These are phyloP conservation scores for Kregervanrija fluxuum DNA, from an alignment of 805 yeast species.

Conservation along the genomic window DNA sequence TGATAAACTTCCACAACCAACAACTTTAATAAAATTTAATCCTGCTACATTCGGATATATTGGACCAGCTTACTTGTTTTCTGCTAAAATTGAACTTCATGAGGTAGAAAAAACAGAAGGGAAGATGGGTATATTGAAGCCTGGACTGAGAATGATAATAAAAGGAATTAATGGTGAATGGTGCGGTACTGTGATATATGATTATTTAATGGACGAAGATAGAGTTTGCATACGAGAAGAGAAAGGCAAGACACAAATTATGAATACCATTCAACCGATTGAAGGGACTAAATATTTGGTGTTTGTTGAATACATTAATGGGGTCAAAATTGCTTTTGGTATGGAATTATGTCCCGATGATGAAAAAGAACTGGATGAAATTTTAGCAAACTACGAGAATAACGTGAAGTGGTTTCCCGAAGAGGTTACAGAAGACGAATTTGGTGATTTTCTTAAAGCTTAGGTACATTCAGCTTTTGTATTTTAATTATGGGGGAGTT, in stretches of 20 bases:
- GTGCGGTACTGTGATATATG: constrained; percentile 8
- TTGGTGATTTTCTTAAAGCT: no score
- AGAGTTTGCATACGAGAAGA: constrained; percentile 9
- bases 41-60: constrained; percentile 1
- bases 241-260: constrained; percentile 6
- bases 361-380: constrained; percentile 6
- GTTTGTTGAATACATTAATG: constrained; percentile 9
- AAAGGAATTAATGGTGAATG: constrained; percentile 11
- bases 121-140: not conserved
- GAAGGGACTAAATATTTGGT: constrained; percentile 17
- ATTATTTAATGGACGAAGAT: constrained; percentile 1
- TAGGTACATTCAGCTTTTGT: no score
- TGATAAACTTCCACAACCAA: no score
- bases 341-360: constrained; percentile 23
- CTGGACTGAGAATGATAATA: constrained; percentile 10
- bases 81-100: constrained; percentile 18
- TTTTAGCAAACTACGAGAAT: constrained; percentile 10
- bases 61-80: constrained; percentile 13
- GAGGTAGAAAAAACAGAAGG: constrained; percentile 8
- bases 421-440: no score
- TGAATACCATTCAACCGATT: constrained; percentile 16
- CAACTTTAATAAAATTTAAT: no score
- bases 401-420: no score
- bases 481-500: no score
- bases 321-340: constrained; percentile 2